A percentile compares a stretch with the other conserved stretches of the same genome.
phyloP scores from a whole-genome alignment of 164 flowering plant genomes.

The grape (Vitis vinifera) region DNA sequence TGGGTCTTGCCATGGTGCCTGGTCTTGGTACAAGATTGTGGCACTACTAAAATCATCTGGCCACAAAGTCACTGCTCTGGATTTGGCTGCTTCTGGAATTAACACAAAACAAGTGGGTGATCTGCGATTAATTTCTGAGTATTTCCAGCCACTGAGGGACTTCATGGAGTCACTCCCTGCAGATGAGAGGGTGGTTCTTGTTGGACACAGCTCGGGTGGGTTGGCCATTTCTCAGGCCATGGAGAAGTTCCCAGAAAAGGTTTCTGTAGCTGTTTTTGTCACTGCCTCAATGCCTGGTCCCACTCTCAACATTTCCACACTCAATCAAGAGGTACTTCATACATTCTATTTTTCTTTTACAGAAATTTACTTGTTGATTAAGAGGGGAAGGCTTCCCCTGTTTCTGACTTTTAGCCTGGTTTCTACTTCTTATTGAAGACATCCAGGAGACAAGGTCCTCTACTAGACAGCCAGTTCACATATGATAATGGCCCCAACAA shows the following conservation, averaged over 20 bases:
- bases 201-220: conserved; percentile 32
- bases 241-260: conserved; percentile 29
- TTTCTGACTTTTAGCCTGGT: not conserved
- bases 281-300: conserved; percentile 37
- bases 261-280: conserved; percentile 29
- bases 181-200: conserved; percentile 26
- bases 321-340: conserved; percentile 17
- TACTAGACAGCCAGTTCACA: conserved; percentile 7
- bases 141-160: conserved; percentile 19
- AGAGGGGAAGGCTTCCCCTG: not conserved
- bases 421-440: conserved; percentile 7
- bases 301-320: conserved; percentile 13
- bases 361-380: not conserved
- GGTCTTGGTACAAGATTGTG: conserved; percentile 31
- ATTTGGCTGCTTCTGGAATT: conserved; percentile 31
- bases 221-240: conserved; percentile 24
- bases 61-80: conserved; percentile 33
- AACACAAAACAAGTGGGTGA: conserved; percentile 6
- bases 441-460: conserved; percentile 1
- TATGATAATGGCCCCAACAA: conserved; percentile 28
- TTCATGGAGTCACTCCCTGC: conserved; percentile 16
- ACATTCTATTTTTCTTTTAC: not conserved
- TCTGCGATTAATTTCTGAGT: conserved; percentile 19
- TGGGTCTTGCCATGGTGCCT: conserved; percentile 33
- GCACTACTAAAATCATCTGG: conserved; percentile 23